phyloP scores from a whole-genome alignment of 805 yeast genomes.

The Zygosaccharomyces gambellarensis region DNA sequence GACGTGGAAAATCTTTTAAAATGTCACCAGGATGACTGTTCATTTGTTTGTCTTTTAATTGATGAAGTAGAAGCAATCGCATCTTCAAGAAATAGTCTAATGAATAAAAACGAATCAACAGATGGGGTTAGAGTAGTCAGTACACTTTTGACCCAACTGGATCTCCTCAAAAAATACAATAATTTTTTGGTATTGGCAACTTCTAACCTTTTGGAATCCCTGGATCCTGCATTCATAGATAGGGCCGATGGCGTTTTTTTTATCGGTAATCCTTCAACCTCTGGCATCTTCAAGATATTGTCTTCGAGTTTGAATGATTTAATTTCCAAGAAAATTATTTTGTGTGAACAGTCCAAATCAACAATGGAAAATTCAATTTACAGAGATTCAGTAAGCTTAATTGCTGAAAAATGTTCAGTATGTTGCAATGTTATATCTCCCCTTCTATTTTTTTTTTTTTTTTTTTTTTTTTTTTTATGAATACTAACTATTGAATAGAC shows the following conservation, averaged over 20 bases:
- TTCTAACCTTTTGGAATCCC: constrained; percentile 36
- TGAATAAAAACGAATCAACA: constrained; percentile 39
- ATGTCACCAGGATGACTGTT: constrained; percentile 11
- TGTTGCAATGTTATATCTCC: constrained; percentile 10
- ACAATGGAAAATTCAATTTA: constrained; percentile 8
- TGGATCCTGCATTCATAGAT: constrained; percentile 44
- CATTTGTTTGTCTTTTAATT: constrained; percentile 37
- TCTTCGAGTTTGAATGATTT: constrained; percentile 28
- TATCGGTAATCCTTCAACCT: constrained; percentile 35
- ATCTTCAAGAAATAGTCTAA: constrained; percentile 35
- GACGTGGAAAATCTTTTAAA: constrained; percentile 31
- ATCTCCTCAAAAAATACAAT: constrained; percentile 34
- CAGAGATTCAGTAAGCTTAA: constrained; percentile 10
- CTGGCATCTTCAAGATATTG: constrained; percentile 32
- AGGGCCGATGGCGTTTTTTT: constrained; percentile 38
- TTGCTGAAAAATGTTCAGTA: constrained; percentile 27
- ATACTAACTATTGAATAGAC: constrained; percentile 19
- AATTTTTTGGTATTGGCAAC: constrained; percentile 41
- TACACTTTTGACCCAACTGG: constrained; percentile 41
- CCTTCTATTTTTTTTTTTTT: not conserved
- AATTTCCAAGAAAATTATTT: constrained; percentile 14
- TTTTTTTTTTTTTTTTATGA: not conserved
- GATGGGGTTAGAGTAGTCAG: constrained; percentile 43
- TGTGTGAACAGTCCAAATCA: constrained; percentile 1
- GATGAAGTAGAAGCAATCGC: constrained; percentile 47